Percentiles rank a stretch among this genome's conserved stretches.
These are phyloP conservation scores for Penicillium subrubescens DNA, from an alignment of 495 filamentous ascomycete genomes.

Conservation along the genomic window DNA sequence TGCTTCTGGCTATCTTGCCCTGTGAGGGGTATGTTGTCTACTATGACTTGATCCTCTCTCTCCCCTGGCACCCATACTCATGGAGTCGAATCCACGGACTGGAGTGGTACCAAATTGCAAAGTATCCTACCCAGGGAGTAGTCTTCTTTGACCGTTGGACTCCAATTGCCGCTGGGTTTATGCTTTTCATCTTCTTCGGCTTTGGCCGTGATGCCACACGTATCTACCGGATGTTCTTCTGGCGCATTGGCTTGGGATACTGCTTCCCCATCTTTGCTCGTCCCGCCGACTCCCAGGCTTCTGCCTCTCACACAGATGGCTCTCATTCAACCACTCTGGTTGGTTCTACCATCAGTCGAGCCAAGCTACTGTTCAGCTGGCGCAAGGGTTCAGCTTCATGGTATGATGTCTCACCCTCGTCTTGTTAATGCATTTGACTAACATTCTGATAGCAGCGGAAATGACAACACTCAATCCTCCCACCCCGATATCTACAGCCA, in stretches of 20 bases:
- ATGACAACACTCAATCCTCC: conserved; percentile 7
- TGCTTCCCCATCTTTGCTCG: conserved; percentile 24
- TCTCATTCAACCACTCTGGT: conserved; percentile 24
- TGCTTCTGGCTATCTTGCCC: conserved; percentile 69
- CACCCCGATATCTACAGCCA: conserved; percentile 16
- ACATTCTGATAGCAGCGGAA: not conserved
- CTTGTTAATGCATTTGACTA: not conserved
- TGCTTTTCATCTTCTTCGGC: conserved; percentile 80
- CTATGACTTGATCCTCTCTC: conserved; percentile 47
- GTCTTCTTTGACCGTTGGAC: conserved; percentile 70
- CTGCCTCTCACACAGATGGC: not conserved
- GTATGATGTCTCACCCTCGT: conserved; percentile 13
- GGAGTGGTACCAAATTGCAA: conserved; percentile 61
- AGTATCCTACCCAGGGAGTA: conserved; percentile 56
- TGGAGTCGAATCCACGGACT: conserved; percentile 57
- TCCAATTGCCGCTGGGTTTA: conserved; percentile 57
- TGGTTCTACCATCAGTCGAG: conserved; percentile 26
- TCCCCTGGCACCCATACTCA: conserved; percentile 50
- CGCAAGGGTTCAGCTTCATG: conserved; percentile 15
- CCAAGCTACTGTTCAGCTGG: conserved; percentile 32
- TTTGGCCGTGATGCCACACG: conserved; percentile 73
- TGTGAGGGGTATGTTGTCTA: conserved; percentile 62
- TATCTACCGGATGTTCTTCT: conserved; percentile 61
- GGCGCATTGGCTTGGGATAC: conserved; percentile 31
- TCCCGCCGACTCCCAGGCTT: conserved; percentile 14